Evolutionary conservation across 1,284 basidiomycete genomes (phyloP).

Genomic region (Ganoderma lucidum): DNA sequence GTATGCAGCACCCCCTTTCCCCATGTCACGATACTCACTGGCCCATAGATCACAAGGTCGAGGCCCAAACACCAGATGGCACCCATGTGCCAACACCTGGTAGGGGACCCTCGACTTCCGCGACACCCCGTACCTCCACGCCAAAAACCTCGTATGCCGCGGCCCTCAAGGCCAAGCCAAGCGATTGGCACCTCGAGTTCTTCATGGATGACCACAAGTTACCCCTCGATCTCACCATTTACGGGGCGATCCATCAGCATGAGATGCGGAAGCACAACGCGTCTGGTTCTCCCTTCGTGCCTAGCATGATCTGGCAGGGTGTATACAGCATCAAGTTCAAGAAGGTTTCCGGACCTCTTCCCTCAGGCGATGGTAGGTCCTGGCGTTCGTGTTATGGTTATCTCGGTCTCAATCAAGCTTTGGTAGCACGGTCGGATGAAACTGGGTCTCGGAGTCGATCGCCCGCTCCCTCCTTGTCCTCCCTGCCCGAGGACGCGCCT

Average conservation of each 20-base stretch:
- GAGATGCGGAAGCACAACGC: slow-evolving; percentile 73
- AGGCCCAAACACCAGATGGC: slow-evolving; percentile 96
- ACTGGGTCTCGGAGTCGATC: slow-evolving; percentile 59
- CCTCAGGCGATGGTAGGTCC: slow-evolving; percentile 64
- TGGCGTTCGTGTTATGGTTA: background rate
- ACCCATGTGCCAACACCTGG: slow-evolving; percentile 92
- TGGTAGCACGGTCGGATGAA: slow-evolving; percentile 45
- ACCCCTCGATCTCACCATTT: slow-evolving; percentile 91
- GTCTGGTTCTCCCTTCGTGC: slow-evolving; percentile 59
- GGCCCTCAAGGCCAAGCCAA: slow-evolving; percentile 90
- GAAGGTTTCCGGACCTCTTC: slow-evolving; percentile 88
- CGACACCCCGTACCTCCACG: slow-evolving; percentile 50
- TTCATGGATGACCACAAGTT: slow-evolving; percentile 88
- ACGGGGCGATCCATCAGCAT: slow-evolving; percentile 93
- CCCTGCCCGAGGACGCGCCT: slow-evolving; percentile 84
- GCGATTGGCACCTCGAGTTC: slow-evolving; percentile 98
- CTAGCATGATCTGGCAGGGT: slow-evolving; percentile 87
- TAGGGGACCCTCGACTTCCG: slow-evolving; percentile 43
- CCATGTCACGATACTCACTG: slow-evolving; percentile 7
- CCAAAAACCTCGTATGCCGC: slow-evolving; percentile 88
- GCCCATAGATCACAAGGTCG: slow-evolving; percentile 81
- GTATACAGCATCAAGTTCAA: slow-evolving; percentile 93
- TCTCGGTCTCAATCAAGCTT: background rate
- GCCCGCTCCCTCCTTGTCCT: slow-evolving; percentile 70
- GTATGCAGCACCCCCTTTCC: slow-evolving; percentile 47